These are phyloP conservation scores for Bimuria novae-zelandiae DNA, from an alignment of 2,329 filamentous ascomycete genomes.

Conservation along the genomic window DNA sequence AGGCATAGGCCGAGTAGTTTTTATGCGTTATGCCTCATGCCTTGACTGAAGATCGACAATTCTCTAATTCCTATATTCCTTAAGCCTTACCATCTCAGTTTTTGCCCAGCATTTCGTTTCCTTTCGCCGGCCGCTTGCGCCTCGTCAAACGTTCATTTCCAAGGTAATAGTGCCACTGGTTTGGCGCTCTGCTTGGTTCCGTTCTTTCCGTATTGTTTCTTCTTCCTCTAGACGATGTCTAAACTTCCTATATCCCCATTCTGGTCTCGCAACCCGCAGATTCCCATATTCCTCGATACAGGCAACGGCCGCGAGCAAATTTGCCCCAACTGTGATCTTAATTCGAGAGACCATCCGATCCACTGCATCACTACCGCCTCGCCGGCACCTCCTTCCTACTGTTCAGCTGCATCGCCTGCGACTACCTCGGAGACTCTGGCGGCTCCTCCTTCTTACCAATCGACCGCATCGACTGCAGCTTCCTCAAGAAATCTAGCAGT, in stretches of 20 bases:
- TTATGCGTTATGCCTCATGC: neutral
- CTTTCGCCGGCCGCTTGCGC: neutral
- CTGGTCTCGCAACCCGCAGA: constrained; percentile 9
- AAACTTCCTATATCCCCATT: constrained; percentile 10
- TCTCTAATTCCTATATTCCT: neutral
- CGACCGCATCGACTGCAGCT: constrained; percentile 4
- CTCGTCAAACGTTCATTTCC: neutral
- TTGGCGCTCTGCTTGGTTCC: neutral
- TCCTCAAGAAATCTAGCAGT: constrained; percentile 11
- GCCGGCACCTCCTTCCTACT: constrained; percentile 8
- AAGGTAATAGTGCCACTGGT: neutral
- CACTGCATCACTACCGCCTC: constrained; percentile 11
- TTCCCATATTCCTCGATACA: constrained; percentile 16
- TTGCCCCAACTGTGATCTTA: constrained; percentile 9
- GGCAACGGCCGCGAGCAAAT: constrained; percentile 1
- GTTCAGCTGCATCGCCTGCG: neutral
- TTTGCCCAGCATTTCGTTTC: neutral
- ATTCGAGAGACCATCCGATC: constrained; percentile 16
- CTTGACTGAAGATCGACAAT: neutral
- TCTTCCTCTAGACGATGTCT: constrained; percentile 4
- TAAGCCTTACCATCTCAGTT: neutral
- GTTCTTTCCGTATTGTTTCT: constrained; percentile 4
- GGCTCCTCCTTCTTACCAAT: constrained; percentile 23
- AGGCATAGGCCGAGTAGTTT: neutral
- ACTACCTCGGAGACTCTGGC: neutral